These are phyloP conservation scores for Viola pubescens DNA, from an alignment of 441 rosid species.

Conservation along the genomic window DNA sequence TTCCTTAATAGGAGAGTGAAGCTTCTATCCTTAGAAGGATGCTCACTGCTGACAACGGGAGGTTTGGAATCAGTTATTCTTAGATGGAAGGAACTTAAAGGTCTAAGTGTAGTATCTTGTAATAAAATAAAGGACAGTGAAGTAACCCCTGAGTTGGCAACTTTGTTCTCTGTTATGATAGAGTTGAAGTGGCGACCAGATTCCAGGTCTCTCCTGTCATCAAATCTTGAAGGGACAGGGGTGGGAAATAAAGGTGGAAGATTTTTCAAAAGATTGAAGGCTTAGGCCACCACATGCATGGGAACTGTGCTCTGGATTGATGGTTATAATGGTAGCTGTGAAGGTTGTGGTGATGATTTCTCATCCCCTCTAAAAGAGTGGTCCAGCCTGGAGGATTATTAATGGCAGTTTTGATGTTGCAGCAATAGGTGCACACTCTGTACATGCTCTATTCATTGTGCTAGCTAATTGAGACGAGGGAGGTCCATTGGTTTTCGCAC, in stretches of 20 bases:
- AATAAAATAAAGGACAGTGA: slow-evolving; percentile 57
- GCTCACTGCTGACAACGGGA: slow-evolving; percentile 57
- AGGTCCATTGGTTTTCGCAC: neutral
- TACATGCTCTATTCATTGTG: neutral
- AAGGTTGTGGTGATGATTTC: too few relatives aligned
- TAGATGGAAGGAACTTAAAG: slow-evolving; percentile 54
- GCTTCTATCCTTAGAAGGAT: slow-evolving; percentile 58
- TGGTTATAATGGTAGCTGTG: too few relatives aligned
- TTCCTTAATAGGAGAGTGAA: slow-evolving; percentile 47
- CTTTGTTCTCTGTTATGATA: slow-evolving; percentile 57
- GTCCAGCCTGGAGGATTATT: too few relatives aligned
- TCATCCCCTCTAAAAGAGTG: too few relatives aligned
- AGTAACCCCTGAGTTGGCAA: slow-evolving; percentile 51
- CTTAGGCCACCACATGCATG: neutral
- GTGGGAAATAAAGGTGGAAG: slow-evolving; percentile 64
- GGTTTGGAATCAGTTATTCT: slow-evolving; percentile 56
- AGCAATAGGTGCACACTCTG: neutral
- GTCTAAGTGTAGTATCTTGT: slow-evolving; percentile 53
- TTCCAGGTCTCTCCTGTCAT: slow-evolving; percentile 45
- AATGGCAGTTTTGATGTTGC: too few relatives aligned
- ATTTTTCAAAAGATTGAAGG: slow-evolving; percentile 46
- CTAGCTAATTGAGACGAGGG: neutral
- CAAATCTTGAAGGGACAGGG: slow-evolving; percentile 53
- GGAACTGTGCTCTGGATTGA: too few relatives aligned
- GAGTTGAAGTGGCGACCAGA: slow-evolving; percentile 87